Base-by-base conservation (phyloP, 2,329 filamentous ascomycete species). In the Hirsutella thompsonii region DNA sequence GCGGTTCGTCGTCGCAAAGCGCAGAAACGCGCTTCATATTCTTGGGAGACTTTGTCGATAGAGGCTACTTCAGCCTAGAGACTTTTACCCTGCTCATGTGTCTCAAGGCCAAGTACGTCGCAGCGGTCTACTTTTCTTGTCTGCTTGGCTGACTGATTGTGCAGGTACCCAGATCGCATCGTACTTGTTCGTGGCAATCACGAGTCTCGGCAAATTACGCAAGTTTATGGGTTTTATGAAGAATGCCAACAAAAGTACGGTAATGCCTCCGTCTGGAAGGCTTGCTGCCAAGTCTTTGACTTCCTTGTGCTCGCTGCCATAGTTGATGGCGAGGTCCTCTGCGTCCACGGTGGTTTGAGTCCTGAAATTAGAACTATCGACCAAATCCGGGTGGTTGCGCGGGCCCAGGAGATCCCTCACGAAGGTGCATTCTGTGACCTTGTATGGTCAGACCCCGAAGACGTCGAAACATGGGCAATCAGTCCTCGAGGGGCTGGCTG, bases 211-310 rank as follows among this genome's bases (percentile, higher is more conserved):
- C 92, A 94, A 55, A 94, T 98, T 47, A 98, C 92, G 8, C 92
- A 98, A 57, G 94, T 93, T 19, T 98, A 98, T 61, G 92, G 92
- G 41, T 98, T 98, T 64, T 98, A 98, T 63, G 94, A 94, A 45
- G 92, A 98, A 61, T 98, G 92, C 62, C 88, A 88, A 42, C 83
- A 92, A 54, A 98, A 98, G 64, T 98, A 98, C 60, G 92, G 92
- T 56, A 96, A 95, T 57, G 88, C 92, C 11, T 95, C 93, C 38
- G 92, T 98, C n/a, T 98, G 92, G 92, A 94, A 98, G 63, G 92
- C 94, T 44, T 98, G 95, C 62, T 98, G 92, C 48, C 92, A 98
- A 60, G 94, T 98, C 66, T 98, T 98, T 61, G 92, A 98, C 62
- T 98, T 94, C 62, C 76, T 98, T 23, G 94, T 93, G 2, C 73